A percentile compares a stretch with the other conserved stretches of the same genome.
These are phyloP conservation scores for Tuber aestivum DNA, from an alignment of 495 filamentous ascomycete species.

Conservation along the genomic window DNA sequence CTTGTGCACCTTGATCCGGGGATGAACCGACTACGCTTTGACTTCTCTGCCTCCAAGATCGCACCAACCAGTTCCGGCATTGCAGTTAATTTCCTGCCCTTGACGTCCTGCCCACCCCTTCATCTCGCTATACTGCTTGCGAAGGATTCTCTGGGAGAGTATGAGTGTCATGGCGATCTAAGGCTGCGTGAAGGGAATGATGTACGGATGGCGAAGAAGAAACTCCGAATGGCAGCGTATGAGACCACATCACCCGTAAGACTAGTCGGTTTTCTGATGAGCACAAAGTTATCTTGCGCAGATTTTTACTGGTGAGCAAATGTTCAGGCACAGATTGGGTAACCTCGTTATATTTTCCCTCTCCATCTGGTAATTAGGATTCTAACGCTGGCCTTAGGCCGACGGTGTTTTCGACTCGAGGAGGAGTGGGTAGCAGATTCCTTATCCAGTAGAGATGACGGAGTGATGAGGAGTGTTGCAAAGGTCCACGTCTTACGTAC, in stretches of 20 bases:
- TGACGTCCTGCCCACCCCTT: conserved; percentile 52
- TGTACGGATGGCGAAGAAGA: conserved; percentile 49
- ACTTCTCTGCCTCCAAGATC: conserved; percentile 61
- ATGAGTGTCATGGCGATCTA: conserved; percentile 60
- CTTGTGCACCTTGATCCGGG: conserved; percentile 66
- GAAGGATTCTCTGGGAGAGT: conserved; percentile 54
- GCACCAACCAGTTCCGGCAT: conserved; percentile 52
- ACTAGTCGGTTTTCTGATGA: conserved; percentile 15
- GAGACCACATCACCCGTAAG: conserved; percentile 6
- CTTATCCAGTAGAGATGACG: conserved; percentile 38
- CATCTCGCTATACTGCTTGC: conserved; percentile 50
- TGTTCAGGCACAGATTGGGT: conserved; percentile 47
- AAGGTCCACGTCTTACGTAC: conserved; percentile 49
- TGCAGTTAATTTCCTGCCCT: conserved; percentile 60
- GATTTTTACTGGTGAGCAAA: conserved; percentile 49
- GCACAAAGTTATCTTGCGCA: conserved; percentile 47
- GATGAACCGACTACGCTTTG: conserved; percentile 63
- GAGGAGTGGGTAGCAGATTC: conserved; percentile 50
- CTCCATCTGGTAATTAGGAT: neutral
- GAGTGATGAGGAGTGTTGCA: conserved; percentile 44
- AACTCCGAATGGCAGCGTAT: conserved; percentile 51
- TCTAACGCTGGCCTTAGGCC: conserved; percentile 28
- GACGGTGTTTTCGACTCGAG: conserved; percentile 51
- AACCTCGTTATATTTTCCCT: neutral
- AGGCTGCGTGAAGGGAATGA: conserved; percentile 62